Conservation (phyloP, 208 protist species). For the Trichomonas vaginalis region DNA sequence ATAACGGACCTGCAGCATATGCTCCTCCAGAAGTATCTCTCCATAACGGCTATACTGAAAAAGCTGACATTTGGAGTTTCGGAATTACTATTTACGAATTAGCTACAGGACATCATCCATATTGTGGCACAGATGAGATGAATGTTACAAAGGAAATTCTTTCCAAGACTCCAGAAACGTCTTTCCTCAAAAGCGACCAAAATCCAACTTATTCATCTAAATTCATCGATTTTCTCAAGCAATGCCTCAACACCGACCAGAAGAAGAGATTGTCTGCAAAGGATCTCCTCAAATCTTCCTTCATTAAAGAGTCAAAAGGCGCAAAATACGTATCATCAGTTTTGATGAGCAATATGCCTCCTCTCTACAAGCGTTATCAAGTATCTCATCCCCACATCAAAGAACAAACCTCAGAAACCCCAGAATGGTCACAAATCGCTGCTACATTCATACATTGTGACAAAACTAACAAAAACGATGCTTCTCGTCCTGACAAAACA, state of each 20-base stretch:
- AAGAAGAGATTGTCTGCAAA: slow-evolving; percentile 21
- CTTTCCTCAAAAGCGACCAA: not conserved
- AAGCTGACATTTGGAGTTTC: slow-evolving; percentile 48
- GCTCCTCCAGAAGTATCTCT: slow-evolving; percentile 37
- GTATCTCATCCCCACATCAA: not conserved
- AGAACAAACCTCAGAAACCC: not conserved
- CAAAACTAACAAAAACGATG: not conserved
- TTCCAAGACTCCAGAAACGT: not conserved
- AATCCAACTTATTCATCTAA: slow-evolving; percentile 8
- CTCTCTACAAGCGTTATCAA: not conserved
- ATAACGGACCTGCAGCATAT: slow-evolving; percentile 20
- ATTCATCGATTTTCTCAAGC: slow-evolving; percentile 34
- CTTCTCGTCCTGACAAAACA: not conserved
- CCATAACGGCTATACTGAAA: slow-evolving; percentile 31
- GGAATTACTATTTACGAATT: slow-evolving; percentile 48
- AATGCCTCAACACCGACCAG: slow-evolving; percentile 41
- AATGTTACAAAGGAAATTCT: not conserved
- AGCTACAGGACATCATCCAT: slow-evolving; percentile 31
- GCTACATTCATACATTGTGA: not conserved
- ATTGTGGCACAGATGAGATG: not conserved
- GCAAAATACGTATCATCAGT: not conserved
- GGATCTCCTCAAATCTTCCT: slow-evolving; percentile 26
- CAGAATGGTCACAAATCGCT: not conserved
- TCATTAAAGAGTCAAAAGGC: slow-evolving; percentile 21
- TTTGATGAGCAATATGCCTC: not conserved